Evolutionary conservation across 495 filamentous ascomycete species (phyloP).

Genomic region (Geoglossum glabrum): DNA sequence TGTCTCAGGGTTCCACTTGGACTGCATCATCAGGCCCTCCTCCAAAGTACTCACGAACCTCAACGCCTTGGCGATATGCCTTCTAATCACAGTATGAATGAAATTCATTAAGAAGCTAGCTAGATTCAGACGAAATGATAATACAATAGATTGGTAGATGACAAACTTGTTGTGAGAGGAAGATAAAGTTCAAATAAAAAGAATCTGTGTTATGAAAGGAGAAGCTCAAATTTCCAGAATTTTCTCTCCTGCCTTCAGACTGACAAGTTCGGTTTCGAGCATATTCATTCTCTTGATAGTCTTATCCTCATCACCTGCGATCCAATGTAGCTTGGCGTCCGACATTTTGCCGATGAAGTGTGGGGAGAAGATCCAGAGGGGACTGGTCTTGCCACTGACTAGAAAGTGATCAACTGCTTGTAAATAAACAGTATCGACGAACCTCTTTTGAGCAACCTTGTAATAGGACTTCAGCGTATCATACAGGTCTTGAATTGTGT

Average conservation of each 20-base stretch:
- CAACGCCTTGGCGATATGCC: no score
- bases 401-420: slow-evolving; percentile 22
- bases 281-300: neutral
- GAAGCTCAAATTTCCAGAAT: neutral
- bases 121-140: no score
- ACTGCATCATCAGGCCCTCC: no score
- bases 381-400: slow-evolving; percentile 16
- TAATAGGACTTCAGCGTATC: slow-evolving; percentile 42
- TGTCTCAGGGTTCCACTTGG: no score
- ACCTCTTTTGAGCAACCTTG: slow-evolving; percentile 32
- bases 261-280: neutral
- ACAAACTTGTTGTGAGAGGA: no score
- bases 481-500: slow-evolving; percentile 30
- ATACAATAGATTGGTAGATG: no score
- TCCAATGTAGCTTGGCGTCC: neutral
- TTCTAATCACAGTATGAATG: no score
- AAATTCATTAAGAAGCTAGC: no score
- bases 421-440: slow-evolving; percentile 33
- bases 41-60: no score
- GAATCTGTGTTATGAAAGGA: no score
- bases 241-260: neutral
- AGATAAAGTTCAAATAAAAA: no score
- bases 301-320: neutral
- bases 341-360: neutral
- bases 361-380: slow-evolving; percentile 20